Base-by-base conservation (phyloP, 2,329 filamentous ascomycete genomes). In the Capronia epimyces region DNA sequence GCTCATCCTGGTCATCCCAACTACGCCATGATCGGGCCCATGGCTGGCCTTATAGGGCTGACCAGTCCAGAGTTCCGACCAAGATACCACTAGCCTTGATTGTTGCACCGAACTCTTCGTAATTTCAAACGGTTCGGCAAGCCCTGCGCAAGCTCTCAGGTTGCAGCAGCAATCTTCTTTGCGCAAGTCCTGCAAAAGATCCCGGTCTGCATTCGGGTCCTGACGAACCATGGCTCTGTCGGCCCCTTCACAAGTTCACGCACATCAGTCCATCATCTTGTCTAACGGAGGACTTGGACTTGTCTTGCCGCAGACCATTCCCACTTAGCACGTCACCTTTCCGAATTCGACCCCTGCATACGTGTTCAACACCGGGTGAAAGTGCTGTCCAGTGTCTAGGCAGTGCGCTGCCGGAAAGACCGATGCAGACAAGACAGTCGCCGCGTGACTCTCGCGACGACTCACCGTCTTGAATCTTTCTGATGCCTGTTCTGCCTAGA, bases 401-500 rank as follows among this genome's bases (percentile, higher is more conserved):
- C 3, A 32, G 13, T 32, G 24, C 5, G 10, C 24, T 34, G 31
- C 31, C 34, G 34, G 34, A 9, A 7, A 34, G 34, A 7, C 34
- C 34, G 6, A 12, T 37, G 16, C 34, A 18, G 34, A 20, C 5
- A 20, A 6, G 15, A 37, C 34, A 5, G 16, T 32, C 42, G 20
- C 39, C 46, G 32, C 39, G 29, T 51, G 43, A 44, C 46, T 24
- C 16, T 37, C n/a, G 44, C 24, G 16, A 44, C 22, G 52, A 47
- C 13, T 46, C 24, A 49, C 46, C 37, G 20, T 39, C 24, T 31
- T 43, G 42, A 50, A 24, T 40, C 39, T 37, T 36, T 45, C 36
- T 36, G 42, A 42, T 49, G 48, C 44, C 49, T 46, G 36, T 49
- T 49, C 53, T 56, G 53, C 53, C 53, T 52, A 48, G 50, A 32